phyloP scores from a whole-genome alignment of 164 flowering plant species.

The Tetracentron sinense region DNA sequence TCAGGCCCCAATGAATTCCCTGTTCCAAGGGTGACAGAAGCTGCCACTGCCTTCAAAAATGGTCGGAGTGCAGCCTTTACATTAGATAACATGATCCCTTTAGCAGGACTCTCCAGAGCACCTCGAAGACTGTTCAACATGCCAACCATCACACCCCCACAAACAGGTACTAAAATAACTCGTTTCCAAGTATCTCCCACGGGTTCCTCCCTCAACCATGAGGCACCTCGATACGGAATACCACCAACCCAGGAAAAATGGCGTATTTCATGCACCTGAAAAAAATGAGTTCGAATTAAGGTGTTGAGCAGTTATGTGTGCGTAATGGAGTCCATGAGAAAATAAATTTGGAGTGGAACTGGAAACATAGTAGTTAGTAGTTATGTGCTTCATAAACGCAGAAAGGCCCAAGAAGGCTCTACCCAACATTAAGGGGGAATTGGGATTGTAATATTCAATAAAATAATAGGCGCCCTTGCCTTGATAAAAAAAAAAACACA shows the following conservation, averaged over 20 bases:
- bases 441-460: no score
- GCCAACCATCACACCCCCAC: constrained; percentile 74
- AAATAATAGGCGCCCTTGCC: no score
- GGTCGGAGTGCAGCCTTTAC: constrained; percentile 46
- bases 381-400: neutral
- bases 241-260: constrained; percentile 90
- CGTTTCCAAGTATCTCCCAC: constrained; percentile 49
- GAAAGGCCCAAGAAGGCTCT: no score
- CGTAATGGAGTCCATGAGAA: neutral
- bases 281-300: neutral
- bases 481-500: no score
- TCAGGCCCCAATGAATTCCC: constrained; percentile 96
- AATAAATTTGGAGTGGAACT: neutral
- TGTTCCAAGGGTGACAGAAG: constrained; percentile 82
- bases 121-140: constrained; percentile 42
- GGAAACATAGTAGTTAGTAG: neutral
- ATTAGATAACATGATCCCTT: constrained; percentile 6
- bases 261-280: constrained; percentile 76
- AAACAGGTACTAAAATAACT: constrained; percentile 64
- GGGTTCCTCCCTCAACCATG: constrained; percentile 84
- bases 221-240: constrained; percentile 78
- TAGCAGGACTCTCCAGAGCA: constrained; percentile 24
- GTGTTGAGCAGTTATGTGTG: neutral
- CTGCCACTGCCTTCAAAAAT: constrained; percentile 72
- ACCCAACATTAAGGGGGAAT: no score